Evolutionary conservation across 305 asterid species (phyloP).

Genomic region (Fraxinus dipetala): DNA sequence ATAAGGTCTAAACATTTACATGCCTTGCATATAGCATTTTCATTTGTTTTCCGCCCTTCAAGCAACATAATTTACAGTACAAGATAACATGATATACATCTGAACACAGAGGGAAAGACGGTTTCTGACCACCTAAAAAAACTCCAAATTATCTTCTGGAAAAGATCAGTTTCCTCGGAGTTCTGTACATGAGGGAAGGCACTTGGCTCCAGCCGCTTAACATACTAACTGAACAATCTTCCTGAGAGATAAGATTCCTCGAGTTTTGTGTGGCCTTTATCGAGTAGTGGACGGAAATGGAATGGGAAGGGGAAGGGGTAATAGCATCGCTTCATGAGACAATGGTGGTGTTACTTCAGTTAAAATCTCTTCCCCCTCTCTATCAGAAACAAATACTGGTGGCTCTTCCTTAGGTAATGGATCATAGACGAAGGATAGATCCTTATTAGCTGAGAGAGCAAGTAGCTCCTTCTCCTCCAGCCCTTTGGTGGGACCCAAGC

Average conservation of each 20-base stretch:
- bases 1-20: background rate
- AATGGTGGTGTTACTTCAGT: background rate
- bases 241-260: background rate
- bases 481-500: conserved; percentile 42
- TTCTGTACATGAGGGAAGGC: background rate
- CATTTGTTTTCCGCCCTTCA: background rate
- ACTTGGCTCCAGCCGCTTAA: background rate
- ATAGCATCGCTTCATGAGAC: background rate
- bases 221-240: background rate
- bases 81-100: background rate
- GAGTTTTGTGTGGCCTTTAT: background rate
- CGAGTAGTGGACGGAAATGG: conserved; percentile 11
- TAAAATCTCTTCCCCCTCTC: conserved; percentile 13
- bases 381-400: conserved; percentile 8
- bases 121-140: background rate
- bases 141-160: background rate
- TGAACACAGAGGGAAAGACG: background rate
- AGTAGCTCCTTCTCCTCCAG: conserved; percentile 42
- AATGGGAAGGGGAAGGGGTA: conserved; percentile 14
- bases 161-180: background rate
- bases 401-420: conserved; percentile 23
- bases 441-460: conserved; percentile 34
- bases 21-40: background rate
- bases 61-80: background rate
- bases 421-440: conserved; percentile 33